Percentiles rank a stretch among this genome's conserved stretches.
Evolutionary conservation across 2,329 filamentous ascomycete genomes (phyloP).

Genomic region (Dryadomyces quercivorus): DNA sequence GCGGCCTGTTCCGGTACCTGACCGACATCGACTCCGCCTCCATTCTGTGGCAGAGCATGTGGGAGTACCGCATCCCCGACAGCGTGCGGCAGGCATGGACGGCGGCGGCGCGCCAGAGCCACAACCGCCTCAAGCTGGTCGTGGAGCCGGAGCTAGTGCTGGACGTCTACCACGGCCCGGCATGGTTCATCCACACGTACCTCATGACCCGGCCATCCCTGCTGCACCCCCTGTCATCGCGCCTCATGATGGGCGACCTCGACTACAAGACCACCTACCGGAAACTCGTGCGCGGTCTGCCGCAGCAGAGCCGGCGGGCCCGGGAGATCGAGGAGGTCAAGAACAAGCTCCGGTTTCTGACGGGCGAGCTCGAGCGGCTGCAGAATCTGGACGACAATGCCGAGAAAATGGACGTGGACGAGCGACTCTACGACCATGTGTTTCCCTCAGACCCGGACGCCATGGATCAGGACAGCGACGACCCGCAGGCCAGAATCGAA

Average conservation of each 20-base stretch:
- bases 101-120: not conserved
- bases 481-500: not conserved
- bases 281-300: not conserved
- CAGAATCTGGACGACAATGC: not conserved
- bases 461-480: not conserved
- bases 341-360: not conserved
- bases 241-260: not conserved
- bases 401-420: not conserved
- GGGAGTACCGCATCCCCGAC: conserved; percentile 6
- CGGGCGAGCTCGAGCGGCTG: not conserved
- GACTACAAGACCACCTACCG: not conserved
- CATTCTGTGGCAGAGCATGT: conserved; percentile 11
- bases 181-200: not conserved
- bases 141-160: not conserved
- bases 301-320: not conserved
- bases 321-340: not conserved
- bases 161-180: not conserved
- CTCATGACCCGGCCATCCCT: not conserved
- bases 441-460: not conserved
- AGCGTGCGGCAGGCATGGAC: conserved; percentile 8
- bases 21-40: conserved; percentile 5
- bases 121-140: not conserved
- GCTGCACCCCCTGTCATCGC: not conserved
- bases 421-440: not conserved
- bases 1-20: conserved; percentile 17